Evolutionary conservation across 2,329 filamentous ascomycete species (phyloP).

Genomic region (Teratosphaeriaceae sp.): DNA sequence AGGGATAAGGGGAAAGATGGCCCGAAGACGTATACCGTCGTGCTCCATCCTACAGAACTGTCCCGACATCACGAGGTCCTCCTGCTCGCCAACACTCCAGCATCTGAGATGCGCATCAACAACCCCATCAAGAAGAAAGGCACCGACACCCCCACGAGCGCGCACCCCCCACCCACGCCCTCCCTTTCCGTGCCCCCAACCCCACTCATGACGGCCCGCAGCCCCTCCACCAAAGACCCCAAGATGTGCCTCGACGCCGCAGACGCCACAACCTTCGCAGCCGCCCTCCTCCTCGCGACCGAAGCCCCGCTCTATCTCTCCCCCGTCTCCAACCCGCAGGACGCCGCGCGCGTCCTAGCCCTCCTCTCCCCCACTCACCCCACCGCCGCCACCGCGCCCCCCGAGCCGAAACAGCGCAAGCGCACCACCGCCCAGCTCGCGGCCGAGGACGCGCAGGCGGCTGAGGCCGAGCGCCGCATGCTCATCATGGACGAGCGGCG

Average conservation of each 20-base stretch:
- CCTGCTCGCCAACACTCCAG: conserved; percentile 66
- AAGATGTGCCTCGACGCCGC: conserved; percentile 69
- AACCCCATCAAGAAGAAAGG: conserved; percentile 44
- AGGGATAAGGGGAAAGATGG: conserved; percentile 29
- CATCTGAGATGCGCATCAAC: conserved; percentile 43
- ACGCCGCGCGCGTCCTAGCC: conserved; percentile 66
- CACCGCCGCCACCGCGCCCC: too few relatives aligned
- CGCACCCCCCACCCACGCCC: conserved; percentile 53
- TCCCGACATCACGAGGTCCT: conserved; percentile 69
- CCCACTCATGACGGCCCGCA: conserved; percentile 48
- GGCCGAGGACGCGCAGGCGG: conserved; percentile 86
- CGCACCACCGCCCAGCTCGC: conserved; percentile 91
- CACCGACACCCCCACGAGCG: conserved; percentile 47
- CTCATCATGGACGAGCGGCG: conserved; percentile 86
- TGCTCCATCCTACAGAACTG: conserved; percentile 76
- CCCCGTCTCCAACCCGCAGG: conserved; percentile 61
- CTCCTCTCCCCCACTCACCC: conserved; percentile 65
- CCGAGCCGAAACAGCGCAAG: too few relatives aligned
- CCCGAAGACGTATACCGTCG: conserved; percentile 65
- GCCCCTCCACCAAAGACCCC: conserved; percentile 62
- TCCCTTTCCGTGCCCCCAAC: conserved; percentile 53
- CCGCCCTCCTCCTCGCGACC: conserved; percentile 66
- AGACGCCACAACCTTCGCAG: conserved; percentile 69
- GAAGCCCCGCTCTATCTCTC: conserved; percentile 70
- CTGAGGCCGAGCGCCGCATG: conserved; percentile 87